phyloP scores from a whole-genome alignment of 2,329 filamentous ascomycete species.

The Penicillium sp. region DNA sequence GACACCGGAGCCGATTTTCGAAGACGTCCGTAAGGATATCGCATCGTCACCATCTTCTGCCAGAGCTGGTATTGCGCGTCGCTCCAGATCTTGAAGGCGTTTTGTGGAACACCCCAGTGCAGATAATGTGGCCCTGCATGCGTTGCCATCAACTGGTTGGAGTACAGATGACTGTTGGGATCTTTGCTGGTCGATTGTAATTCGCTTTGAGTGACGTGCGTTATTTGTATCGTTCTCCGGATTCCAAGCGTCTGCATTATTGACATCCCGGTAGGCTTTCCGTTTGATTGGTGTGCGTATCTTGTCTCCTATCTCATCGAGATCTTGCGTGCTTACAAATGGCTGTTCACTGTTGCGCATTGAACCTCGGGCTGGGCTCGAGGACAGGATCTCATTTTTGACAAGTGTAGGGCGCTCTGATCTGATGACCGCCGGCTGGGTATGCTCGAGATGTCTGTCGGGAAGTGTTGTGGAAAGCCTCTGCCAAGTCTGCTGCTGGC shows the following conservation, averaged over 20 bases:
- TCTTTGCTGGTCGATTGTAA: background rate
- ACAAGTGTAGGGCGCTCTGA: conserved; percentile 24
- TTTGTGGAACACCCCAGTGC: conserved; percentile 32
- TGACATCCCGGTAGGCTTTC: conserved; percentile 10
- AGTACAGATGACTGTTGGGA: conserved; percentile 18
- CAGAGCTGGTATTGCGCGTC: conserved; percentile 44
- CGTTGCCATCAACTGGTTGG: conserved; percentile 33
- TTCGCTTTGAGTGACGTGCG: background rate
- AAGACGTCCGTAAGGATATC: background rate
- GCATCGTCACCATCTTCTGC: conserved; percentile 51
- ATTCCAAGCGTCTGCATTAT: background rate
- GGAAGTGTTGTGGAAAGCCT: background rate
- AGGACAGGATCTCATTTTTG: conserved; percentile 39
- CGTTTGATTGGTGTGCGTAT: conserved; percentile 44
- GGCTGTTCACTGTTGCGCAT: conserved; percentile 11
- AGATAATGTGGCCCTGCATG: background rate
- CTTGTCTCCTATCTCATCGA: conserved; percentile 50
- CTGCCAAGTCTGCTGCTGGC: conserved; percentile 26
- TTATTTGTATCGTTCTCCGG: background rate
- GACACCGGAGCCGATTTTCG: background rate
- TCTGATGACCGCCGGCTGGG: conserved; percentile 1
- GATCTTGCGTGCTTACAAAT: conserved; percentile 59
- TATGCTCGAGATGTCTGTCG: background rate
- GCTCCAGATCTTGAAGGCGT: conserved; percentile 24
- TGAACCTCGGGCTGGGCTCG: conserved; percentile 28